These are phyloP conservation scores for Termitomyces eurrhizus DNA, from an alignment of 768 basidiomycete genomes.

Conservation along the genomic window DNA sequence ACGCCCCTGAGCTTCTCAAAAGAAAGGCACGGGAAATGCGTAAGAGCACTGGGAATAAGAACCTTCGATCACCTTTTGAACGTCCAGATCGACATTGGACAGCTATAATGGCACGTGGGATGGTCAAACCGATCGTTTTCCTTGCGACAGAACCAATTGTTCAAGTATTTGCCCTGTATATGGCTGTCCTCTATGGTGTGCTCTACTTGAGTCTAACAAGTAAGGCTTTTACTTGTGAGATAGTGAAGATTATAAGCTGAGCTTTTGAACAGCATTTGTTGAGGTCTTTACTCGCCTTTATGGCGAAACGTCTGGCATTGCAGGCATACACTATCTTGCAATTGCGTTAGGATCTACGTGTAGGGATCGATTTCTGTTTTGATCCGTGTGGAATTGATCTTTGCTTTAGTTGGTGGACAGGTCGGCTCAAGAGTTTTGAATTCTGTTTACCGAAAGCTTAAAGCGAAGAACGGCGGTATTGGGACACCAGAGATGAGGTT, in stretches of 20 bases:
- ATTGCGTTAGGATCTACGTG: constrained; percentile 48
- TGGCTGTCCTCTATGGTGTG: constrained; percentile 55
- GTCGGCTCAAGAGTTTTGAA: constrained; percentile 42
- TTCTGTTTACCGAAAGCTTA: constrained; percentile 39
- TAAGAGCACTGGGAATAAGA: constrained; percentile 24
- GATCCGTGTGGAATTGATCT: neutral
- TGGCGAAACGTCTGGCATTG: constrained; percentile 43
- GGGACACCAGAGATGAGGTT: constrained; percentile 54
- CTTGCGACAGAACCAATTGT: constrained; percentile 57
- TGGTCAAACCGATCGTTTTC: constrained; percentile 56
- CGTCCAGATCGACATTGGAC: constrained; percentile 36
- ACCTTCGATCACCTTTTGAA: constrained; percentile 40
- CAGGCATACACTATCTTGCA: constrained; percentile 60
- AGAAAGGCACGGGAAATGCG: constrained; percentile 34
- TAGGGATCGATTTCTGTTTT: constrained; percentile 34
- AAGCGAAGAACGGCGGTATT: constrained; percentile 43
- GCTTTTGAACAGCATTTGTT: constrained; percentile 40
- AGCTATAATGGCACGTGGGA: constrained; percentile 39
- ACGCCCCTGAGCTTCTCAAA: constrained; percentile 45
- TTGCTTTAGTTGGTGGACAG: constrained; percentile 31
- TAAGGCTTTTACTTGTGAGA: constrained; percentile 15
- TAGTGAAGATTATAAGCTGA: neutral
- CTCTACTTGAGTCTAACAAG: constrained; percentile 39
- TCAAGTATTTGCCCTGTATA: constrained; percentile 53
- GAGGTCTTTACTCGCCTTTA: constrained; percentile 49